Evolutionary conservation across 768 basidiomycete species (phyloP), one percentile per base, ranked within the genome.

Genomic region (Suillus spraguei): DNA sequence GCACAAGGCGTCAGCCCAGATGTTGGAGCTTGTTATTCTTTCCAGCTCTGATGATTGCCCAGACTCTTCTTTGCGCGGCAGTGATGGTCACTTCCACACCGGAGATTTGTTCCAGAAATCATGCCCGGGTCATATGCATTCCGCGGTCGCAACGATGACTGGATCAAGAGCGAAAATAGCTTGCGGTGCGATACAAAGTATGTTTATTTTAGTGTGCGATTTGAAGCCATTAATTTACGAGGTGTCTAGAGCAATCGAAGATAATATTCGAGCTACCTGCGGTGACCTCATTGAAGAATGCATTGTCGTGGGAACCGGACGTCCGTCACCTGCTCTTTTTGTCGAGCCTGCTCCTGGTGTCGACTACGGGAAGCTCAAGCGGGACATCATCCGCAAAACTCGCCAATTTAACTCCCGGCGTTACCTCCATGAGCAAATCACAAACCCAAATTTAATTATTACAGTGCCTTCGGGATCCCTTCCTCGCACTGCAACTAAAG

Each of bases 161-260:
- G 91, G 91, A 92, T 93, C 73, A 93, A 92, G 78, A 87, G 87
- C 44, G 88, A 90, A 70, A 90, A 85, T 71, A 87, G 90, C 70
- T 77, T 92, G 65, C 84, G 91, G 59, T 92, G 91, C 69, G 91
- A 93, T 69, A 91, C 91, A 58, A 87, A 85, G 82, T 83, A 75
- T 38, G 80, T 79, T 36, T 9, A 49, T 10, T 8, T 44, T 35
- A 58, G 39, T 35, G 24, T 33, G 16, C 6, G 17, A 28, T 1
- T 33, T 39, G 49, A 41, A 38, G 53, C 24, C 35, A 44, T 59
- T 61, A 47, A 63, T 58, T 68, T 68, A 65, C 64, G 35, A 33
- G 39, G 60, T 44, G 60, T 55, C 44, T 62, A 87, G 86, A 66
- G 83, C 90, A 41, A 91, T 94, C 69, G 91, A 93, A 75, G 90